phyloP scores from a whole-genome alignment of 192 early-diverging fungal species.

The Chytriomyces sp. region DNA sequence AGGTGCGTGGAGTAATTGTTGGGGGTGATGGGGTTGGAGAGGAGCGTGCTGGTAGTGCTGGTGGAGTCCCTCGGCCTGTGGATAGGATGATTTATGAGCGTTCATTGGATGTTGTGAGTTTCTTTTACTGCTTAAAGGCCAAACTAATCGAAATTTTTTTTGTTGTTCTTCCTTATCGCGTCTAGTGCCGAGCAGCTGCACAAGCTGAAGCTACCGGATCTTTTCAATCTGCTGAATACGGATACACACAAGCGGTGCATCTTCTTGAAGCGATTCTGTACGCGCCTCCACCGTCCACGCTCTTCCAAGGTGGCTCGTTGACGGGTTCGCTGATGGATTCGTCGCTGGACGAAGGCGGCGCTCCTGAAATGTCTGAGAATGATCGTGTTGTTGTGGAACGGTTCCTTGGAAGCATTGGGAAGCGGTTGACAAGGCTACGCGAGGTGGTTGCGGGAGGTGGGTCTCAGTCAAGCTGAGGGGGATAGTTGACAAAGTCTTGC shows the following conservation, averaged over 20 bases:
- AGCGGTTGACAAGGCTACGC: slow-evolving; percentile 29
- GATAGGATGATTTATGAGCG: slow-evolving; percentile 51
- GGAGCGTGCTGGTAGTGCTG: not conserved
- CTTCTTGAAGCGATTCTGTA: slow-evolving; percentile 49
- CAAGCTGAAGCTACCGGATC: slow-evolving; percentile 33
- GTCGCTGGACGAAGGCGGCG: slow-evolving; percentile 11
- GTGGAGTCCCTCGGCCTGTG: slow-evolving; percentile 28
- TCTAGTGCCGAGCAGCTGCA: slow-evolving; percentile 44
- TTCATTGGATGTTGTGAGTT: slow-evolving; percentile 51
- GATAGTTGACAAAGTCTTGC: too few species aligned
- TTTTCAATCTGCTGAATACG: slow-evolving; percentile 35
- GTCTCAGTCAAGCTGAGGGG: not conserved
- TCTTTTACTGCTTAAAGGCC: too few species aligned
- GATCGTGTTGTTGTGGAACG: slow-evolving; percentile 48
- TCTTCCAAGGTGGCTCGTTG: not conserved
- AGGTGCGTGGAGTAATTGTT: slow-evolving; percentile 24
- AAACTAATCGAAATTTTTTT: not conserved
- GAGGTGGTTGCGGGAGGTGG: not conserved
- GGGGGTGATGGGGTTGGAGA: slow-evolving; percentile 10
- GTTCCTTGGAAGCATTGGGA: slow-evolving; percentile 46
- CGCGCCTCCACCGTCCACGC: slow-evolving; percentile 16
- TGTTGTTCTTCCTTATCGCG: slow-evolving; percentile 18
- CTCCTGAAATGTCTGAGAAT: slow-evolving; percentile 38
- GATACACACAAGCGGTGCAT: slow-evolving; percentile 51
- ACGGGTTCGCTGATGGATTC: slow-evolving; percentile 15